phyloP scores from a whole-genome alignment of 2,329 filamentous ascomycete genomes.

The Chrysosporium keratinophilum region DNA sequence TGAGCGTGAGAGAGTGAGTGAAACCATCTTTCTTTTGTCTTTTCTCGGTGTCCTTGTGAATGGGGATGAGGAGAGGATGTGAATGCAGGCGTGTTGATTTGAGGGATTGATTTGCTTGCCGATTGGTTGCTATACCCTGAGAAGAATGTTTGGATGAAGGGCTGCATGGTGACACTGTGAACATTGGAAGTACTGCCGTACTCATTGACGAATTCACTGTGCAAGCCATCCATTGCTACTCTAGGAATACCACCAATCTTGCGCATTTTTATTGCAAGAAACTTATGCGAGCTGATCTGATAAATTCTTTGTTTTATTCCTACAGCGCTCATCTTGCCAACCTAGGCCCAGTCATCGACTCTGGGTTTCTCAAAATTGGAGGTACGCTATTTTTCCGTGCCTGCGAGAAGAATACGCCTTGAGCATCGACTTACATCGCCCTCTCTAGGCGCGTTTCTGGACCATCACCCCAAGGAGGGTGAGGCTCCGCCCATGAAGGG shows the following conservation, averaged over 20 bases:
- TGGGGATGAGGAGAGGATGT: too few species aligned
- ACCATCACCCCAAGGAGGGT: conserved; percentile 54
- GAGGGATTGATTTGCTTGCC: not conserved
- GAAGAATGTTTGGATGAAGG: too few species aligned
- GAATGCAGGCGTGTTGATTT: not conserved
- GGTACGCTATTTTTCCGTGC: conserved; percentile 36
- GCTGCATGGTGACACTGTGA: too few species aligned
- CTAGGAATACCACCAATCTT: too few species aligned
- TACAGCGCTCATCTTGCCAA: conserved; percentile 47
- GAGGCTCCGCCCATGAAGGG: conserved; percentile 59
- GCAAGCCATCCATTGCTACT: too few species aligned
- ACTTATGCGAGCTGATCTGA: not conserved
- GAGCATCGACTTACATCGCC: not conserved
- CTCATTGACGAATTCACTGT: too few species aligned
- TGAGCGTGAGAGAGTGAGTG: conserved; percentile 38
- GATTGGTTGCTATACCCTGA: too few species aligned
- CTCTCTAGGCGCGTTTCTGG: conserved; percentile 52
- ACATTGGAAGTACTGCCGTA: too few species aligned
- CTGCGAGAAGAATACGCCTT: not conserved
- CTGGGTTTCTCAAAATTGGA: conserved; percentile 54
- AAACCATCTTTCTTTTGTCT: not conserved
- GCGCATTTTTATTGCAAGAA: not conserved
- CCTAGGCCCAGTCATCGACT: conserved; percentile 43
- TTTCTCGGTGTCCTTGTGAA: not conserved
- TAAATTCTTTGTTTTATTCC: not conserved